Percentiles rank a stretch among this genome's conserved stretches.
phyloP scores from a whole-genome alignment of 805 yeast genomes.

The Nakazawaea sp. region DNA sequence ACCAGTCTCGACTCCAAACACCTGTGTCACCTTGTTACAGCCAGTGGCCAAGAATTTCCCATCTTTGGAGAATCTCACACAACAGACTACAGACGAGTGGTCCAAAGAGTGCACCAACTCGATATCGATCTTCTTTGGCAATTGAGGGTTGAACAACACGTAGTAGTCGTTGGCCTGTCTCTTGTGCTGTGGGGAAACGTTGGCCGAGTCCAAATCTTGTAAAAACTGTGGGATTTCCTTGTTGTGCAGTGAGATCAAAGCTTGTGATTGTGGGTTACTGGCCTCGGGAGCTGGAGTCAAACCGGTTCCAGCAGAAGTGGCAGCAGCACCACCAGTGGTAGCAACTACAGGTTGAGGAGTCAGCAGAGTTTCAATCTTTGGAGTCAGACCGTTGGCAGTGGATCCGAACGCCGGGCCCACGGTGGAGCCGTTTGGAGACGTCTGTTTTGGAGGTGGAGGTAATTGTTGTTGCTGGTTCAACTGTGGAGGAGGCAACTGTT shows the following conservation, averaged over 20 bases:
- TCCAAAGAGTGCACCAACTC: conserved; percentile 85
- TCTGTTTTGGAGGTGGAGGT: conserved; percentile 17
- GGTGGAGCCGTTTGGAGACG: conserved; percentile 8
- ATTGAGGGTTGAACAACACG: conserved; percentile 84
- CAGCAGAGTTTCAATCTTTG: conserved; percentile 17
- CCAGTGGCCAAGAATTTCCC: conserved; percentile 95
- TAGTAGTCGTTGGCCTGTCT: conserved; percentile 82
- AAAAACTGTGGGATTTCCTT: conserved; percentile 80
- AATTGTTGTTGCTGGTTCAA: conserved; percentile 20
- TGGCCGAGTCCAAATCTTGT: conserved; percentile 70
- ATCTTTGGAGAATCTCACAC: conserved; percentile 87
- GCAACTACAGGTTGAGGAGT: conserved; percentile 19
- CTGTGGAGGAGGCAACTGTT: conserved; percentile 29
- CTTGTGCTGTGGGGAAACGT: conserved; percentile 69
- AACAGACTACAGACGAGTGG: conserved; percentile 93
- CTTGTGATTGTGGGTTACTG: conserved; percentile 17
- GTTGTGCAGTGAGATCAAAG: conserved; percentile 45
- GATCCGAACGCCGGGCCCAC: conserved; percentile 14
- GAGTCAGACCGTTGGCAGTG: conserved; percentile 11
- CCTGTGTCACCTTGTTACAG: conserved; percentile 93
- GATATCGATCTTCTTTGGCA: conserved; percentile 71
- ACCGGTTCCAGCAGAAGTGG: conserved; percentile 11
- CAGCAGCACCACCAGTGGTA: conserved; percentile 13
- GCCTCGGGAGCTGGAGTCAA: conserved; percentile 11
- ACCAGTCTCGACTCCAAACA: conserved; percentile 87